Evolutionary conservation across 2,329 filamentous ascomycete species (phyloP).

Genomic region (Colletotrichum trifolii): DNA sequence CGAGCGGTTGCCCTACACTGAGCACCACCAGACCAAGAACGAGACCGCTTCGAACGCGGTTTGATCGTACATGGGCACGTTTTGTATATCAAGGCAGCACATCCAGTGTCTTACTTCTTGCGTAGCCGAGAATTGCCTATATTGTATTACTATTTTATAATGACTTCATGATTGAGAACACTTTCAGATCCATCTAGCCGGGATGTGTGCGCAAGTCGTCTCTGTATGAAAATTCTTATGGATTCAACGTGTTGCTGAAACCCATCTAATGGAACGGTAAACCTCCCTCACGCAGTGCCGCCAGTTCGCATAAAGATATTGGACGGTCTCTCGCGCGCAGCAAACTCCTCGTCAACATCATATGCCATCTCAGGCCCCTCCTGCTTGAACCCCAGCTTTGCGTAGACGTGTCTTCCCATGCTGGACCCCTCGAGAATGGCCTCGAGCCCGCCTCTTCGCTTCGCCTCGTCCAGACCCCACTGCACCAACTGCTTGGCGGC

Average conservation of each 20-base stretch:
- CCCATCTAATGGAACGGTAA: neutral
- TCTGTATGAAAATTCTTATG: too few species aligned
- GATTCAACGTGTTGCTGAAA: too few species aligned
- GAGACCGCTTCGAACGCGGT: constrained; percentile 15
- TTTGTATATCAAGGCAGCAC: neutral
- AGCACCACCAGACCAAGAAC: constrained; percentile 19
- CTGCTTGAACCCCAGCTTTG: constrained; percentile 56
- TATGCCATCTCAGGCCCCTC: constrained; percentile 56
- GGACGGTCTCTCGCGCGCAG: constrained; percentile 48
- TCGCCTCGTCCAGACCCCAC: constrained; percentile 59
- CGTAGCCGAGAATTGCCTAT: too few species aligned
- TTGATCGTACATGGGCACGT: neutral
- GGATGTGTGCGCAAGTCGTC: too few species aligned
- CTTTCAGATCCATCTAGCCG: too few species aligned
- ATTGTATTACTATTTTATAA: too few species aligned
- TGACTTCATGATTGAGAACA: too few species aligned
- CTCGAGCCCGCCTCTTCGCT: constrained; percentile 53
- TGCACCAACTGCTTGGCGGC: constrained; percentile 57
- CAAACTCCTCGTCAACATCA: constrained; percentile 57
- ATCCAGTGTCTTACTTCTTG: too few species aligned
- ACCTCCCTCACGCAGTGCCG: neutral
- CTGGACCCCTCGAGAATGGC: constrained; percentile 57
- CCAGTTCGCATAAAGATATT: constrained; percentile 61
- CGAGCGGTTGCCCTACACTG: constrained; percentile 16
- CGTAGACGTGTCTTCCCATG: constrained; percentile 60